phyloP scores from a whole-genome alignment of 108 stramenopile species.

The Pseudonitzschia multistriata region DNA sequence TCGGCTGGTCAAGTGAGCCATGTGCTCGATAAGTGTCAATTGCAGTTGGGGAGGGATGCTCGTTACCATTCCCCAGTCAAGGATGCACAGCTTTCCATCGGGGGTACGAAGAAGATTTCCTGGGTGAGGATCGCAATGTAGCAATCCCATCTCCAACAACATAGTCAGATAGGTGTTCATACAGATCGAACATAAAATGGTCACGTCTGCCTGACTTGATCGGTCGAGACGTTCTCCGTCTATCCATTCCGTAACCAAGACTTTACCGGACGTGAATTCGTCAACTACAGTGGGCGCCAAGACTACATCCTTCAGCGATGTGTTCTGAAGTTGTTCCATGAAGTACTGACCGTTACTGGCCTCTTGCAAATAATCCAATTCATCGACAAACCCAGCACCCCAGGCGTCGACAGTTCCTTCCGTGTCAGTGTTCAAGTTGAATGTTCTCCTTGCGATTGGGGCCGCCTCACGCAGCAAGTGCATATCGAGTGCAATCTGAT shows the following conservation, averaged over 20 bases:
- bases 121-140: constrained; percentile 58
- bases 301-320: constrained; percentile 76
- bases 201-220: constrained; percentile 70
- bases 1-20: constrained; percentile 90
- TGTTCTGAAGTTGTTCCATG: constrained; percentile 54
- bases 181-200: constrained; percentile 79
- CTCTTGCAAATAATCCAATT: constrained; percentile 92
- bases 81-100: constrained; percentile 89
- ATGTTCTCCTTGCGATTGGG: constrained; percentile 52
- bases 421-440: constrained; percentile 78
- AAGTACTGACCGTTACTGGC: constrained; percentile 84
- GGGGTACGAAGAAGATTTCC: constrained; percentile 70
- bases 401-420: constrained; percentile 89
- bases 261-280: constrained; percentile 63
- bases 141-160: constrained; percentile 76
- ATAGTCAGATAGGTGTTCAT: constrained; percentile 91
- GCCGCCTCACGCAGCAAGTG: constrained; percentile 82
- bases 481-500: constrained; percentile 96
- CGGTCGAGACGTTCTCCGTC: constrained; percentile 89
- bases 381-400: constrained; percentile 93
- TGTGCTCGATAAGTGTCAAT: constrained; percentile 88
- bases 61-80: constrained; percentile 98
- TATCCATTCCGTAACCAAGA: constrained; percentile 93
- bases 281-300: constrained; percentile 76
- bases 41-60: constrained; percentile 78